phyloP scores from a whole-genome alignment of 495 filamentous ascomycete genomes.

The Penicillium egyptiacum region DNA sequence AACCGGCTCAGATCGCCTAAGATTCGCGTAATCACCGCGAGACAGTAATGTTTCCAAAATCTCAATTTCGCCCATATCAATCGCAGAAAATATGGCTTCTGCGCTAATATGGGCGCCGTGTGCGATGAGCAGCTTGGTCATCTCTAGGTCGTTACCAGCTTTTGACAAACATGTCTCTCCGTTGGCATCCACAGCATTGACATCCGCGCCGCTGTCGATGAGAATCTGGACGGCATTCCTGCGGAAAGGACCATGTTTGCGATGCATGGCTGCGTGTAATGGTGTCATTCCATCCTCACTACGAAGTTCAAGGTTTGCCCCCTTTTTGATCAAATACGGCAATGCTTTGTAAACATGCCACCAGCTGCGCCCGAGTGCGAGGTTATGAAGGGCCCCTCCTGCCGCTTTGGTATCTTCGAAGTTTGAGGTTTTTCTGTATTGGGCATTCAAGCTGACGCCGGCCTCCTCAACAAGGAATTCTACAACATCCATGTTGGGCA shows the following conservation, averaged over 20 bases:
- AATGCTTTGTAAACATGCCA: conserved; percentile 23
- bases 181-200: conserved; percentile 19
- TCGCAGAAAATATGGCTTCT: conserved; percentile 15
- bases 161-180: conserved; percentile 22
- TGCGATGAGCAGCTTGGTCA: conserved; percentile 16
- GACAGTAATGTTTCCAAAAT: conserved; percentile 16
- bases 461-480: conserved; percentile 16
- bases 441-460: conserved; percentile 11
- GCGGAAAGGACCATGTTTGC: conserved; percentile 9
- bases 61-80: conserved; percentile 12
- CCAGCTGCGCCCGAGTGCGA: conserved; percentile 16
- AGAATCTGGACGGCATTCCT: conserved; percentile 21
- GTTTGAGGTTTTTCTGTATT: background rate
- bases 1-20: background rate
- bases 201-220: conserved; percentile 29
- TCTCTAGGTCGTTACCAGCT: conserved; percentile 13
- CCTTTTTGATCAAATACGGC: conserved; percentile 21
- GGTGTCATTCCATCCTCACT: conserved; percentile 16
- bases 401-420: too few species aligned
- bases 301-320: conserved; percentile 18
- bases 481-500: conserved; percentile 22
- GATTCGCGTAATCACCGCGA: conserved; percentile 3
- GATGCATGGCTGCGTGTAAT: conserved; percentile 12
- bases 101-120: conserved; percentile 13
- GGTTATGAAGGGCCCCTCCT: conserved; percentile 11